Evolutionary conservation across 1,139 yeast species (phyloP).

Genomic region (Yamadazyma dendronema): DNA sequence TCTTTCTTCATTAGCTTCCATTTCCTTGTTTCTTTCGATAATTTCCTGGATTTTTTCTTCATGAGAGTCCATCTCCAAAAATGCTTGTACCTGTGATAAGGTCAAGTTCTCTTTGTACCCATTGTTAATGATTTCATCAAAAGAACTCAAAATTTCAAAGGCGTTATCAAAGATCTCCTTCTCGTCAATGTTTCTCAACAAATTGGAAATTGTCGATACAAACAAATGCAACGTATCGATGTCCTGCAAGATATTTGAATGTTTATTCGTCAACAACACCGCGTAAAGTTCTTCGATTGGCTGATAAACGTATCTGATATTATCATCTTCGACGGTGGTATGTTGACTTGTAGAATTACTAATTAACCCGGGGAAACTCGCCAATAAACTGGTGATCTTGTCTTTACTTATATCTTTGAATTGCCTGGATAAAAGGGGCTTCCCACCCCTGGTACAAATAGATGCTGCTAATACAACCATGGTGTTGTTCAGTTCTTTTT

Average conservation of each 20-base stretch:
- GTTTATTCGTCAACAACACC: conserved; percentile 86
- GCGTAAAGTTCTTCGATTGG: conserved; percentile 94
- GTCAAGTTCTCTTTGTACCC: conserved; percentile 92
- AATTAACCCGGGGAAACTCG: conserved; percentile 82
- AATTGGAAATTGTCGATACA: conserved; percentile 74
- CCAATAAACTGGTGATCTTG: conserved; percentile 79
- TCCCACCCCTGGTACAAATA: conserved; percentile 93
- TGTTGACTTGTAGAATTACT: conserved; percentile 76
- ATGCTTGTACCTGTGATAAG: conserved; percentile 79
- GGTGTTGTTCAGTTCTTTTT: conserved; percentile 3
- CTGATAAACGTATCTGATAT: conserved; percentile 90
- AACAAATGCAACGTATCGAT: conserved; percentile 88
- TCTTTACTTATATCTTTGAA: conserved; percentile 84
- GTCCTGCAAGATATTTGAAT: conserved; percentile 91
- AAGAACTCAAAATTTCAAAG: conserved; percentile 86
- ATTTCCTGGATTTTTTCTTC: conserved; percentile 98
- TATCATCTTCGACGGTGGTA: conserved; percentile 92
- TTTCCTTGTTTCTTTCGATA: conserved; percentile 93
- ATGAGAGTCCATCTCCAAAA: conserved; percentile 96
- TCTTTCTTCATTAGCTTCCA: conserved; percentile 96
- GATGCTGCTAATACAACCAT: conserved; percentile 82
- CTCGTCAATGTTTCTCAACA: conserved; percentile 75
- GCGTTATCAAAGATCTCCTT: conserved; percentile 80
- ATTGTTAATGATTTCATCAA: conserved; percentile 87
- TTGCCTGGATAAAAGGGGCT: conserved; percentile 89